A percentile compares a stretch with the other conserved stretches of the same genome.
Conservation (phyloP, 2,329 filamentous ascomycete genomes). For the Pseudogymnoascus sp. region DNA sequence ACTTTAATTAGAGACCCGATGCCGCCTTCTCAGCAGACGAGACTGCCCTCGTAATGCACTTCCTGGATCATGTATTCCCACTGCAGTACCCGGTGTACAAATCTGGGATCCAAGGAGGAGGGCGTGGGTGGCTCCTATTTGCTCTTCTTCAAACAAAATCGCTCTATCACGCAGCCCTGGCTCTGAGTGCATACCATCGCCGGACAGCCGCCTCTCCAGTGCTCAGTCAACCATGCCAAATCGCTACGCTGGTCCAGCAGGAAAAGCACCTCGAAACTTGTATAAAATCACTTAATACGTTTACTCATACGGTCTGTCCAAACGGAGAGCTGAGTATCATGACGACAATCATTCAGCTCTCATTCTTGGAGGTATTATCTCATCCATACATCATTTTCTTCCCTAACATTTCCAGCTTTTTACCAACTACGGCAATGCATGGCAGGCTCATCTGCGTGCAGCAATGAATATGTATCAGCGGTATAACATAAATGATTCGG, state of each 20-base stretch:
- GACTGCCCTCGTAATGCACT: slow-evolving; percentile 42
- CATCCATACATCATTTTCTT: slow-evolving; percentile 27
- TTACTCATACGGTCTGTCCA: slow-evolving; percentile 11
- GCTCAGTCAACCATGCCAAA: slow-evolving; percentile 10
- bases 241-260: slow-evolving; percentile 17
- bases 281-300: slow-evolving; percentile 25
- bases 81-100: slow-evolving; percentile 56
- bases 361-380: slow-evolving; percentile 38
- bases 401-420: slow-evolving; percentile 39
- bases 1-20: not conserved
- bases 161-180: slow-evolving; percentile 48
- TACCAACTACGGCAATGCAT: slow-evolving; percentile 28
- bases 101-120: slow-evolving; percentile 44
- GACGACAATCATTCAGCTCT: slow-evolving; percentile 44
- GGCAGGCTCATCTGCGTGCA: slow-evolving; percentile 22
- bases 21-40: slow-evolving; percentile 14
- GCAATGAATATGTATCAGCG: slow-evolving; percentile 16
- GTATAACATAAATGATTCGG: slow-evolving; percentile 8
- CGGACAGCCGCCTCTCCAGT: slow-evolving; percentile 26
- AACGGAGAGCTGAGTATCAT: slow-evolving; percentile 31
- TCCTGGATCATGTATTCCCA: slow-evolving; percentile 54
- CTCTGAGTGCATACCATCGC: slow-evolving; percentile 42
- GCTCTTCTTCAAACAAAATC: slow-evolving; percentile 48
- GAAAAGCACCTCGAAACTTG: slow-evolving; percentile 23
- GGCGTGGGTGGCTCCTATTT: slow-evolving; percentile 51